These are phyloP conservation scores for Ophiostoma perfectum DNA, from an alignment of 2,329 filamentous ascomycete genomes.

Conservation along the genomic window DNA sequence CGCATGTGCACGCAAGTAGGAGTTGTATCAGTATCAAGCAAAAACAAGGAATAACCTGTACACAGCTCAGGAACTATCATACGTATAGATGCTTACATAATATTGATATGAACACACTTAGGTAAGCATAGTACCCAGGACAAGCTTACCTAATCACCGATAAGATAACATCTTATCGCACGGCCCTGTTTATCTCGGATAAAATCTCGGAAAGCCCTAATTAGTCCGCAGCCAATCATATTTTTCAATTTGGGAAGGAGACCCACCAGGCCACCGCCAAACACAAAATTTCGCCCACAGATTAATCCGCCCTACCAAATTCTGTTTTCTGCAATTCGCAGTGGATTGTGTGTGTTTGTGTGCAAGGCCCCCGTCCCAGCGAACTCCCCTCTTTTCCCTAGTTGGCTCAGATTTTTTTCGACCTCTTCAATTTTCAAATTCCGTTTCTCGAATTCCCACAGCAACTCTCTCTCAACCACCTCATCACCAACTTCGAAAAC, in stretches of 20 bases:
- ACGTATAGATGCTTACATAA: too few relatives aligned
- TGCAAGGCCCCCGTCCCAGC: background rate
- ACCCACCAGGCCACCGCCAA: conserved; percentile 20
- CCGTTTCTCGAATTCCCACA: conserved; percentile 24
- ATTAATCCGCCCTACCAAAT: conserved; percentile 18
- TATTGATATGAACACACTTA: background rate
- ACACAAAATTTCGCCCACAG: conserved; percentile 32
- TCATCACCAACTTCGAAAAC: conserved; percentile 35
- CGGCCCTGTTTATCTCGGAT: conserved; percentile 15
- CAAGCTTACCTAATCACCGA: background rate
- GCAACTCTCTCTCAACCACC: conserved; percentile 19
- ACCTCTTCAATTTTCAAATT: conserved; percentile 15
- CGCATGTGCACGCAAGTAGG: too few relatives aligned
- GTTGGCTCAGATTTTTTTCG: conserved; percentile 19
- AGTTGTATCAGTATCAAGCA: too few relatives aligned
- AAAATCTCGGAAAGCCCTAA: conserved; percentile 26
- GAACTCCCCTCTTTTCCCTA: conserved; percentile 24
- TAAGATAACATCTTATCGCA: conserved; percentile 19
- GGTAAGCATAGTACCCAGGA: background rate
- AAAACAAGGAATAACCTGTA: background rate
- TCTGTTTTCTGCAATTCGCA: conserved; percentile 15
- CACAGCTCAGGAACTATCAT: too few relatives aligned
- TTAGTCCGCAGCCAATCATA: conserved; percentile 19
- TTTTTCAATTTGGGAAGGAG: background rate
- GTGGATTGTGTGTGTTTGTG: conserved; percentile 14